Evolutionary conservation across 225 moss, liverwort and hornwort genomes (phyloP).

Genomic region (Antitrichia curtipendula): DNA sequence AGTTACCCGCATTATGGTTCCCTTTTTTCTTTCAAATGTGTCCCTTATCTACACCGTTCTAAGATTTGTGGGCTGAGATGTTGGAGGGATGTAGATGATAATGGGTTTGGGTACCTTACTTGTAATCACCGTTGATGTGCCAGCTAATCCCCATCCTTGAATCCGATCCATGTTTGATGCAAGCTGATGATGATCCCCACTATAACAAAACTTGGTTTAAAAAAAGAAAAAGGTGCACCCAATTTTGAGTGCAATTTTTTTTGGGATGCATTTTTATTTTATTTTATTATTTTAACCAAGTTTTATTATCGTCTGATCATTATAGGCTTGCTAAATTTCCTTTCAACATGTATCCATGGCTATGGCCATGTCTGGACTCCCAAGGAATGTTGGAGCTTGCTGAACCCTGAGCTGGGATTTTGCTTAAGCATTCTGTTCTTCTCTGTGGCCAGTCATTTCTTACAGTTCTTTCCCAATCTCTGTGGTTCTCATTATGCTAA

Average conservation of each 20-base stretch:
- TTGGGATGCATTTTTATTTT: too few species aligned
- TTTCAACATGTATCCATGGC: neutral
- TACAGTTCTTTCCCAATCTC: neutral
- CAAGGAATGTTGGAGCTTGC: neutral
- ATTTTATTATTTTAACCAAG: too few species aligned
- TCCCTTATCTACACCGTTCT: neutral
- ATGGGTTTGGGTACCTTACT: neutral
- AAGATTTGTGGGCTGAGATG: neutral
- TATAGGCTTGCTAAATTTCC: neutral
- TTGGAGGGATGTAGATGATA: neutral
- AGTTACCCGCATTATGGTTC: neutral
- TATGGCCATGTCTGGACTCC: neutral
- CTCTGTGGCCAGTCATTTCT: neutral
- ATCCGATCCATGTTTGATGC: neutral
- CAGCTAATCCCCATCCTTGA: neutral
- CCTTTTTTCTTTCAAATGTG: too few species aligned
- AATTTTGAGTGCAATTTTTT: neutral
- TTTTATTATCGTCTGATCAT: neutral
- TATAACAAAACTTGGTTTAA: neutral
- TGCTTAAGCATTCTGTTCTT: neutral
- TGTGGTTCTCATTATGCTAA: neutral
- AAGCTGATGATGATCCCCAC: neutral
- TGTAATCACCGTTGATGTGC: fast-evolving
- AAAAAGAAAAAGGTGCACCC: neutral
- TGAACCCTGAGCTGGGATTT: neutral